A percentile compares a stretch with the other conserved stretches of the same genome.
Evolutionary conservation across 805 yeast species (phyloP).

Genomic region (Sugiyamaella valdiviana): DNA sequence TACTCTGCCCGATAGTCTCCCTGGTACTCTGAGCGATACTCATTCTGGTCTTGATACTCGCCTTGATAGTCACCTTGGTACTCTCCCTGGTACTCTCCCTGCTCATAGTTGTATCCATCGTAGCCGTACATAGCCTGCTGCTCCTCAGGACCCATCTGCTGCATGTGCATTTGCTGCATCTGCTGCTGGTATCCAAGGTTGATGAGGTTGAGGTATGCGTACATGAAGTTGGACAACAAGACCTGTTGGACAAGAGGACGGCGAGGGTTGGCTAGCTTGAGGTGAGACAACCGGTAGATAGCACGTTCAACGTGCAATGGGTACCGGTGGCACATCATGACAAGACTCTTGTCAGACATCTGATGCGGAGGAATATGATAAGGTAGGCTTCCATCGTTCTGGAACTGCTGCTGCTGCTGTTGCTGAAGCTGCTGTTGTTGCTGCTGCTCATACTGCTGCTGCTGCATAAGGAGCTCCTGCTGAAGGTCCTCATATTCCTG

Average conservation of each 20-base stretch:
- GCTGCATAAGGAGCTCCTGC: conserved; percentile 1
- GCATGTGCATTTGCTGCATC: conserved; percentile 15
- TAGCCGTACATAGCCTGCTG: not conserved
- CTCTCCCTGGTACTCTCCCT: conserved; percentile 6
- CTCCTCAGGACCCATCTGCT: not conserved
- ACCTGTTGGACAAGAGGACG: conserved; percentile 91
- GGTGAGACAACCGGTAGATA: conserved; percentile 82
- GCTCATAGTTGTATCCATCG: conserved; percentile 11
- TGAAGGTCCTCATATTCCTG: conserved; percentile 1
- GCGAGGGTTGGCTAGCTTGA: conserved; percentile 90
- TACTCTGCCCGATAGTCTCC: not conserved
- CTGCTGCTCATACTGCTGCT: conserved; percentile 4
- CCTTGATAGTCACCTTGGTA: conserved; percentile 6
- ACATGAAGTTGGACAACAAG: conserved; percentile 90
- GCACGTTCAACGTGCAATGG: conserved; percentile 97
- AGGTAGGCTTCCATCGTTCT: conserved; percentile 24
- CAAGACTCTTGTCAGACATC: conserved; percentile 29
- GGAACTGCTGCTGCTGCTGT: conserved; percentile 13
- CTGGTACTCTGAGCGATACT: not conserved
- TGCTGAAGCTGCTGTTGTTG: conserved; percentile 17
- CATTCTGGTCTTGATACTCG: conserved; percentile 1
- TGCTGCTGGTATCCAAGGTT: conserved; percentile 57
- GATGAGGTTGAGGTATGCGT: conserved; percentile 88
- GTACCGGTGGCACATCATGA: conserved; percentile 49
- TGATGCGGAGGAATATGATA: conserved; percentile 34